phyloP scores from a whole-genome alignment of 345 rosid species.

The Carallia brachiata region DNA sequence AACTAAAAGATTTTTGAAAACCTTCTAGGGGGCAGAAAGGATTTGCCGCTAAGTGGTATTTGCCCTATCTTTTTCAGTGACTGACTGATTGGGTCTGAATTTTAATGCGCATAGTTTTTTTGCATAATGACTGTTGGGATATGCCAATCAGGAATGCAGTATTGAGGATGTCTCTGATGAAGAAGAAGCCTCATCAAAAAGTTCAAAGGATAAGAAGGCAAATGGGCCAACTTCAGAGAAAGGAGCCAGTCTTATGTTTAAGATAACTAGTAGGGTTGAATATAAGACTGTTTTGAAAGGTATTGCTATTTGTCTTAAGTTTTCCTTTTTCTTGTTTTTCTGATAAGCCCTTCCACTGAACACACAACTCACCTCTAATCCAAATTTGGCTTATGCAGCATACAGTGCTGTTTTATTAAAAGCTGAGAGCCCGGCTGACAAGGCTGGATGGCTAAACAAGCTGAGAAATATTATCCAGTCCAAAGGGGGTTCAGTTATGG shows the following conservation, averaged over 20 bases:
- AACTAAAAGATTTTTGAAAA: too few relatives aligned
- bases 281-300: conserved; percentile 96
- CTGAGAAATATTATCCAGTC: conserved; percentile 59
- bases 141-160: conserved; percentile 64
- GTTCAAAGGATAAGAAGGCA: conserved; percentile 83
- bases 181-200: conserved; percentile 67
- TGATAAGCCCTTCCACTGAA: background rate
- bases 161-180: conserved; percentile 80
- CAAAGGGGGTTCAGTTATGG: conserved; percentile 61
- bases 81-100: background rate
- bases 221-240: conserved; percentile 72
- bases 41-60: too few relatives aligned
- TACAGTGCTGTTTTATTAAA: conserved; percentile 76
- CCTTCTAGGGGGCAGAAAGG: too few relatives aligned
- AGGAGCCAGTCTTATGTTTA: conserved; percentile 67
- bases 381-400: conserved; percentile 52
- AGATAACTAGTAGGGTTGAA: conserved; percentile 82
- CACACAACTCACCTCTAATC: background rate
- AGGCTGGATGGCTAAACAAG: conserved; percentile 84
- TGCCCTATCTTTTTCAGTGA: background rate
- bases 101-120: background rate
- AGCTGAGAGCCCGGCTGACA: conserved; percentile 84
- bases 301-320: conserved; percentile 18
- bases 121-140: conserved; percentile 14
- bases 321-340: conserved; percentile 4